These are phyloP conservation scores for Eimeria acervulina DNA, from an alignment of 169 alveolate species.

Conservation along the genomic window DNA sequence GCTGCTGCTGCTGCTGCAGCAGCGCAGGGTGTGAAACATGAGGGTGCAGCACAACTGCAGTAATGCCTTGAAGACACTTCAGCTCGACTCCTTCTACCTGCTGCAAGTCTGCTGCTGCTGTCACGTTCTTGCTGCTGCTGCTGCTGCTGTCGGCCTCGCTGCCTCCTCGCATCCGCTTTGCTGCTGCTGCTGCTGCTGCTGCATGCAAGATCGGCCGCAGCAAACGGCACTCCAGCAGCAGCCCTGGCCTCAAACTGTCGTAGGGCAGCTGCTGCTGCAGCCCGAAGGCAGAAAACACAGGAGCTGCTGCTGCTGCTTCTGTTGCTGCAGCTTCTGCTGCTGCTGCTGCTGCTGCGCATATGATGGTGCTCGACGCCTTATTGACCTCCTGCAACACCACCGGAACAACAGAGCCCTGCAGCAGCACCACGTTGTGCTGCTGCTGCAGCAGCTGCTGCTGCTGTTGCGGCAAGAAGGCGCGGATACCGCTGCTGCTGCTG, in stretches of 20 bases:
- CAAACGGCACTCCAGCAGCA: neutral
- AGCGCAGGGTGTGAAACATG: slow-evolving; percentile 37
- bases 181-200: slow-evolving; percentile 14
- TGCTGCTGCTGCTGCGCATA: slow-evolving; percentile 17
- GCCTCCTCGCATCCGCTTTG: neutral
- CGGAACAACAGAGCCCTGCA: neutral
- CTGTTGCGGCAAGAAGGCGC: slow-evolving; percentile 24
- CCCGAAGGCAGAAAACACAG: neutral
- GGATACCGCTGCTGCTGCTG: neutral
- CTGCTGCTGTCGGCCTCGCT: too few species aligned
- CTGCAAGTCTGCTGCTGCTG: slow-evolving; percentile 28
- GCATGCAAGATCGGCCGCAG: neutral
- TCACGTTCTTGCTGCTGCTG: slow-evolving; percentile 30
- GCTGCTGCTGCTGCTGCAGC: slow-evolving; percentile 68
- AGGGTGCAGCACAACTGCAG: slow-evolving; percentile 65
- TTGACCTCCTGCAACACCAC: slow-evolving; percentile 1
- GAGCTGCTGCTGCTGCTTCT: slow-evolving; percentile 14
- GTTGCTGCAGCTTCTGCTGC: slow-evolving; percentile 8
- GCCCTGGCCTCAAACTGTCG: neutral
- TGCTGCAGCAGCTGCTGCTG: slow-evolving; percentile 54
- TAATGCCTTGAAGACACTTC: slow-evolving; percentile 17
- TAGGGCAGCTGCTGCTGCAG: slow-evolving; percentile 24
- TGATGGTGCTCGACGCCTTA: neutral
- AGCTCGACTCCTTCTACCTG: neutral
- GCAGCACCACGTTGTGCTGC: slow-evolving; percentile 51